Base-by-base conservation (phyloP, 2,329 filamentous ascomycete species). In the Microdochium bolleyi region DNA sequence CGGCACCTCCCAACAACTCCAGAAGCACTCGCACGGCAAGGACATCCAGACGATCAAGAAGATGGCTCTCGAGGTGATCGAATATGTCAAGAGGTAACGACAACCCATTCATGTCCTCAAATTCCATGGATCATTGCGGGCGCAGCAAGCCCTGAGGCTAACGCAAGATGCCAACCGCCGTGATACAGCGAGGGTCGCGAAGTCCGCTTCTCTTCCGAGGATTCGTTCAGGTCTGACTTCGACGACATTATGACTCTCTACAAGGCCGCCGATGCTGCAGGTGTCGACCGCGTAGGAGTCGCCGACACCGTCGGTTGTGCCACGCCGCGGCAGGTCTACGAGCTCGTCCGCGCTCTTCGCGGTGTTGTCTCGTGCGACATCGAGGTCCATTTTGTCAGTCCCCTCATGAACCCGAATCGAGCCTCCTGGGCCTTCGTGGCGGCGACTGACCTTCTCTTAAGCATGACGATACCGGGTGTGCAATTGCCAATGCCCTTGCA, bases 51-150 rank as follows among this genome's bases (percentile, higher is more conserved):
- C 30, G 8, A 34, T 34, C 8, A 8, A 34, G 30, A 34, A 8
- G 8, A 14, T 34, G 14, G 30, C 14, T 56, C 85, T 94, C 56
- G 88, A 94, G 72, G 89, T 94, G 56, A 92, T 95, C 59, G 77
- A 92, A 67, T 94, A 86, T 65, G 87, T 94, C 78, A 92, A 94
- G 81, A n/a, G n/a, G n/a, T n/a, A n/a, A n/a, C n/a, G n/a, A n/a
- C n/a, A n/a, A n/a, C n/a, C n/a, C n/a, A n/a, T n/a, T n/a, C n/a
- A n/a, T n/a, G n/a, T n/a, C n/a, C n/a, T n/a, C n/a, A n/a, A n/a
- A n/a, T n/a, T 84, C 77, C 71, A 85, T 88, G 76, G 83, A 83
- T 60, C 83, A 89, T 63, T 87, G 91, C 71, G 85, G 14, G 30
- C 30, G 30, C 30, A 34, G 30, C 14, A 34, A 8, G 30, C 30